These are phyloP conservation scores for Colletotrichum sp. DNA, from an alignment of 2,329 filamentous ascomycete genomes.

Conservation along the genomic window DNA sequence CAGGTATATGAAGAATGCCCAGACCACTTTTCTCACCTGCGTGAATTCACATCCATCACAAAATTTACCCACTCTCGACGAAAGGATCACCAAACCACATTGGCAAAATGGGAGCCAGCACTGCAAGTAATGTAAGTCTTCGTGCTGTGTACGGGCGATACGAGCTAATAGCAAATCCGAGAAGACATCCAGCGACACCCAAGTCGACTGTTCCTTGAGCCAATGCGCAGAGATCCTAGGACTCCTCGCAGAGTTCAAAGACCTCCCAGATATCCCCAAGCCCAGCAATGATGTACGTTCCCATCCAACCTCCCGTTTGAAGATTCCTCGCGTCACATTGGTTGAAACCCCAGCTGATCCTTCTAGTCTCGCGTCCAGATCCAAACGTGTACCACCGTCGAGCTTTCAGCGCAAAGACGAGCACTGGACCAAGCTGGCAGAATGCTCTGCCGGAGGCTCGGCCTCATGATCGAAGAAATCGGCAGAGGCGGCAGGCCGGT, in stretches of 20 bases:
- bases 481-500: not conserved
- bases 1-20: not conserved
- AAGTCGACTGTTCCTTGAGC: not conserved
- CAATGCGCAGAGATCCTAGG: not conserved
- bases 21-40: not conserved
- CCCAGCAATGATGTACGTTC: not conserved
- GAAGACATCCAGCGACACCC: not conserved
- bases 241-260: not conserved
- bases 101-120: not conserved
- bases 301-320: not conserved
- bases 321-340: not conserved
- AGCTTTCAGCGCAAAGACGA: not conserved
- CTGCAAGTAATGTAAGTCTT: not conserved
- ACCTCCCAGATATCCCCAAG: not conserved
- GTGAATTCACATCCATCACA: not conserved
- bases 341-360: not conserved
- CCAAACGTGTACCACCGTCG: not conserved
- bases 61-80: accelerated
- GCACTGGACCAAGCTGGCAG: not conserved
- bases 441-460: not conserved
- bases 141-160: not conserved
- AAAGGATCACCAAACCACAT: not conserved
- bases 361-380: not conserved
- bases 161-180: not conserved
- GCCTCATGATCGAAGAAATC: not conserved